phyloP scores from a whole-genome alignment of 768 basidiomycete species.

The Hygrocybe punicea region DNA sequence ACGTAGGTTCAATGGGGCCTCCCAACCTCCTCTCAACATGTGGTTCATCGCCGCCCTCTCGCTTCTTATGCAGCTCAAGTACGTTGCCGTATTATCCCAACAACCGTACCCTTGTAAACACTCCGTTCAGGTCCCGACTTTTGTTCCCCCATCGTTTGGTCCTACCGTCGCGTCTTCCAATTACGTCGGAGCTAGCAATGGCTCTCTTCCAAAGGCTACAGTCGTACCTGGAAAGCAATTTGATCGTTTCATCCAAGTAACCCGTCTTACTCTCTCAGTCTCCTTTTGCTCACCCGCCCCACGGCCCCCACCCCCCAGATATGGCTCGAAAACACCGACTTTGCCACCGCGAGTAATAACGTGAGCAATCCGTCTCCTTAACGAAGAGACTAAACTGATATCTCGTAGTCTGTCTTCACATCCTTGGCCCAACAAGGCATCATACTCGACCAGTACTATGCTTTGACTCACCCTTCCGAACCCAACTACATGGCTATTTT shows the following conservation, averaged over 20 bases:
- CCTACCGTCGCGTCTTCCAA: not conserved
- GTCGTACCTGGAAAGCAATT: not conserved
- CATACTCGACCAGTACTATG: constrained; percentile 44
- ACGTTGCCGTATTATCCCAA: too few species aligned
- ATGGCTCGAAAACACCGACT: constrained; percentile 66
- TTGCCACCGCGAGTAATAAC: constrained; percentile 23
- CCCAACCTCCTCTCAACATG: too few species aligned
- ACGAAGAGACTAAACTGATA: not conserved
- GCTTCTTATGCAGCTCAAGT: too few species aligned
- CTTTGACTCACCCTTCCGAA: constrained; percentile 56
- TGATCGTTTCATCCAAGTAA: constrained; percentile 3
- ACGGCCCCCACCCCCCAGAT: too few species aligned
- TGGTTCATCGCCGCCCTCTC: too few species aligned
- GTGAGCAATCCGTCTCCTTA: constrained; percentile 13
- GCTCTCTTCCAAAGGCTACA: not conserved
- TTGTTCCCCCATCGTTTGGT: not conserved
- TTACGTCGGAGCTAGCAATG: not conserved
- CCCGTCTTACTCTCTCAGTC: not conserved
- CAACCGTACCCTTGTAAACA: not conserved
- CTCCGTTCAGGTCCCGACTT: not conserved
- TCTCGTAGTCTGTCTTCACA: constrained; percentile 22
- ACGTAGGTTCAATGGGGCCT: too few species aligned
- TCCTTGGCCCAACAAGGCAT: constrained; percentile 50
- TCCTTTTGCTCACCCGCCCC: not conserved
- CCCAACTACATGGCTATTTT: constrained; percentile 55